phyloP scores from a whole-genome alignment of 306 rosid genomes.

The Glycine tomentella region DNA sequence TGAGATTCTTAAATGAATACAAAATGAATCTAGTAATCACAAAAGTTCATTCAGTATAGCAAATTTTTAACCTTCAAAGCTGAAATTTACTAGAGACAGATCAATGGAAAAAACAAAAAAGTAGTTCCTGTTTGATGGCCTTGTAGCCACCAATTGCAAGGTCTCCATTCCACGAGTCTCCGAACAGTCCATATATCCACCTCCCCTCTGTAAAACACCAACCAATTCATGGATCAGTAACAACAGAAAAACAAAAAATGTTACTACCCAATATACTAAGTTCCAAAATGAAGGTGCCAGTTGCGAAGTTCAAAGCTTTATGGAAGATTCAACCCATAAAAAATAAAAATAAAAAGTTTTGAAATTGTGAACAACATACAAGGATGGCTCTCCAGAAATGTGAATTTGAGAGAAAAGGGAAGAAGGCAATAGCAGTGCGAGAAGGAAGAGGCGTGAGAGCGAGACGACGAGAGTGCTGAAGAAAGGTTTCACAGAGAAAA shows the following conservation, averaged over 20 bases:
- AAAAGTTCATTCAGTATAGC: constrained; percentile 4
- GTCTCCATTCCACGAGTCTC: constrained; percentile 83
- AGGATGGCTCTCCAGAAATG: constrained; percentile 44
- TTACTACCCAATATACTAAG: not conserved
- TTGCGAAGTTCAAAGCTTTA: constrained; percentile 34
- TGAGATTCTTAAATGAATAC: not conserved
- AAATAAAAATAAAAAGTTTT: not conserved
- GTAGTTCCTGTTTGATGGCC: constrained; percentile 68
- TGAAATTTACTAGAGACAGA: not conserved
- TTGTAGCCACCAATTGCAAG: constrained; percentile 95
- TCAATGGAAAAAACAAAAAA: constrained; percentile 16
- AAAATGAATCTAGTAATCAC: constrained; percentile 11
- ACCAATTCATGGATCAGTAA: constrained; percentile 39
- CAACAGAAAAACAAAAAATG: not conserved
- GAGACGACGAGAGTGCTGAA: constrained; percentile 57
- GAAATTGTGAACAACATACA: constrained; percentile 53
- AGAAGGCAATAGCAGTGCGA: constrained; percentile 59
- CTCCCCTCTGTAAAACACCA: constrained; percentile 58
- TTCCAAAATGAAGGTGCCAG: constrained; percentile 22
- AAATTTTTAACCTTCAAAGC: constrained; percentile 15
- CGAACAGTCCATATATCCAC: constrained; percentile 78
- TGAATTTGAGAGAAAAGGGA: constrained; percentile 51
- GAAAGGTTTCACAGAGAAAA: constrained; percentile 70
- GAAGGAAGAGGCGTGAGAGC: constrained; percentile 56
- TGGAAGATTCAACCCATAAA: not conserved